Base-by-base conservation (phyloP, 2,329 filamentous ascomycete species). In the Neofusicoccum laricinum region DNA sequence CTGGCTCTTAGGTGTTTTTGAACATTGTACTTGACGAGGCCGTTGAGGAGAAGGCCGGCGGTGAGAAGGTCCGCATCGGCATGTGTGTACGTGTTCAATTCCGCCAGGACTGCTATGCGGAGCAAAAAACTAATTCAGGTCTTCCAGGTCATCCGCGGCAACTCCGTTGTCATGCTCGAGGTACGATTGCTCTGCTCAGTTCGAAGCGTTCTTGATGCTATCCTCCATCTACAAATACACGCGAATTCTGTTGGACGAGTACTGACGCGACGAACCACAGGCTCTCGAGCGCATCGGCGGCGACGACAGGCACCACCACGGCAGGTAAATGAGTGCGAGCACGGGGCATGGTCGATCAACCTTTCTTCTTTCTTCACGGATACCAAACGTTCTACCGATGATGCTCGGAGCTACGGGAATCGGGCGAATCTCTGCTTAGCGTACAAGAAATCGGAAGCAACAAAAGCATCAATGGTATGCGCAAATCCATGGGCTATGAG, bases 21-120 rank as follows among this genome's bases (percentile, higher is more conserved):
- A 99, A 99, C 81, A 93, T 99, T 75, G 95, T 99, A 48, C 86
- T 99, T 25, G 96, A 99, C 78, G 95, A 99, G 72, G 94, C 95
- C 19, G 88, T 97, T 51, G 95, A 99, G 78, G 93, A 97, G 83
- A 97, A 96, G 79, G 85, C 90, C 19, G 91, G 91, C 67, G 93
- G 93, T 66, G 93, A 96, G 81, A 97, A 97, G 81, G 88, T 91
- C 69, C 86, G 88, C 72, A 85, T 98, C 66, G 95, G 95, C 76
- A 97, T 96, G 90, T 91, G 96, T 67, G 94, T 93, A 86, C 69
- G 90, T 85, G 2, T 21, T 15, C 7, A 34, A 6, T 17, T 8
- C 6, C 5, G 4, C 58, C 57, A 7, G 25, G 25, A 40, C 8
- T 6, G 69, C 70, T 65, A 69, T 59, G 7, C 30, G 79, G 46